Conservation (phyloP, 192 early-diverging fungal genomes). For the Phlyctochytrium planicorne region DNA sequence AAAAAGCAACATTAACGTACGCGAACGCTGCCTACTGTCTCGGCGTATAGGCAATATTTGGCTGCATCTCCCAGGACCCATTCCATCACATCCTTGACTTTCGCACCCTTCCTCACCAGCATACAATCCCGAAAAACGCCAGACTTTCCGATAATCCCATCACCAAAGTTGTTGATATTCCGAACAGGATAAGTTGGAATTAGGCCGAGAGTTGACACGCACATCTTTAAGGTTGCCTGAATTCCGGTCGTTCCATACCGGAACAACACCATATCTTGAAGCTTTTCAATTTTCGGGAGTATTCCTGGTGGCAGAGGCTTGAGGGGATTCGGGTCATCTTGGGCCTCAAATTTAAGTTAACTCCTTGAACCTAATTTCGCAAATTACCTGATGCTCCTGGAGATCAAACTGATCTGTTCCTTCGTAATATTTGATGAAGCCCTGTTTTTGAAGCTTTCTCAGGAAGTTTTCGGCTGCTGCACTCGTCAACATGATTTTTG, state of each 20-base stretch:
- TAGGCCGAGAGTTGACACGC: conserved; percentile 63
- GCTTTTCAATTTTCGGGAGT: conserved; percentile 32
- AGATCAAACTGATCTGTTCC: conserved; percentile 48
- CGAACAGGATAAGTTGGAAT: conserved; percentile 77
- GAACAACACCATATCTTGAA: conserved; percentile 74
- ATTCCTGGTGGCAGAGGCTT: conserved; percentile 19
- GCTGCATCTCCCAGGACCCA: conserved; percentile 69
- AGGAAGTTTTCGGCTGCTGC: conserved; percentile 49
- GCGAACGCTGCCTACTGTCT: conserved; percentile 74
- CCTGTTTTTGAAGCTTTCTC: conserved; percentile 51
- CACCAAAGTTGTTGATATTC: conserved; percentile 65
- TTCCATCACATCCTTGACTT: conserved; percentile 72
- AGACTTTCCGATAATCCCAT: conserved; percentile 22
- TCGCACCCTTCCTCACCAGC: conserved; percentile 68
- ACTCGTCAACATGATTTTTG: conserved; percentile 41
- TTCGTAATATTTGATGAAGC: conserved; percentile 48
- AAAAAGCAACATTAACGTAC: conserved; percentile 29
- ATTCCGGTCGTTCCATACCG: conserved; percentile 84
- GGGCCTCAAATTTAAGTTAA: neutral
- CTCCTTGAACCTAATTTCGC: conserved; percentile 10
- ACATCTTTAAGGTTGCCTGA: conserved; percentile 63
- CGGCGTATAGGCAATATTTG: conserved; percentile 67
- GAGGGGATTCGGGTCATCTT: conserved; percentile 13
- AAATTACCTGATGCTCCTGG: conserved; percentile 37
- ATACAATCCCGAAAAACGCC: conserved; percentile 77